Evolutionary conservation across 129 eudicot species (phyloP).

Genomic region (Solidago caesia): DNA sequence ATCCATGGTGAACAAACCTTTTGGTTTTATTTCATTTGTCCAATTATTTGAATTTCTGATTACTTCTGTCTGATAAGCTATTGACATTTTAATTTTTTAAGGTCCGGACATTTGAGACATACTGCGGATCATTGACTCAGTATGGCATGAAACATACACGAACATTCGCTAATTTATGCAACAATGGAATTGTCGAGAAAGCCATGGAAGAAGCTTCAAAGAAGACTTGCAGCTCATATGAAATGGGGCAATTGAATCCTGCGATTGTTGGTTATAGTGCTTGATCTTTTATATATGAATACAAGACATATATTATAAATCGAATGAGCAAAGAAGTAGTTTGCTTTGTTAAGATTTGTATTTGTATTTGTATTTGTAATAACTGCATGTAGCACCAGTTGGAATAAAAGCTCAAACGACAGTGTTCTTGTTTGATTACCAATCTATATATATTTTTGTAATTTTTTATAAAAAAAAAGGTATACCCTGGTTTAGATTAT

Average conservation of each 20-base stretch:
- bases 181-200: constrained; percentile 32
- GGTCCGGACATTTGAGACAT: constrained; percentile 66
- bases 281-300: background rate
- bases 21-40: background rate
- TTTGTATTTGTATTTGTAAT: no score
- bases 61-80: background rate
- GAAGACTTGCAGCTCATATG: constrained; percentile 47
- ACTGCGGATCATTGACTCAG: constrained; percentile 70
- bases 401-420: no score
- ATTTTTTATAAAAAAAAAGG: no score
- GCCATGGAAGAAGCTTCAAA: constrained; percentile 51
- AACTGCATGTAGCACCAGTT: no score
- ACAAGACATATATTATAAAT: no score
- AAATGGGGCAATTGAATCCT: constrained; percentile 36
- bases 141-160: constrained; percentile 90
- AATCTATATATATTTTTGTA: no score
- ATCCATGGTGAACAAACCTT: constrained; percentile 45
- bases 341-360: no score
- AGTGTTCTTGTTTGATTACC: no score
- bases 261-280: constrained; percentile 12
- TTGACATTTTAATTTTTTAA: constrained; percentile 18
- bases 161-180: constrained; percentile 76
- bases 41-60: background rate
- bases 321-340: no score
- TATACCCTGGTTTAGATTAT: no score